Evolutionary conservation across 257 asterid genomes (phyloP), one percentile per base, ranked within the genome.

Genomic region (Buddleja alternifolia): DNA sequence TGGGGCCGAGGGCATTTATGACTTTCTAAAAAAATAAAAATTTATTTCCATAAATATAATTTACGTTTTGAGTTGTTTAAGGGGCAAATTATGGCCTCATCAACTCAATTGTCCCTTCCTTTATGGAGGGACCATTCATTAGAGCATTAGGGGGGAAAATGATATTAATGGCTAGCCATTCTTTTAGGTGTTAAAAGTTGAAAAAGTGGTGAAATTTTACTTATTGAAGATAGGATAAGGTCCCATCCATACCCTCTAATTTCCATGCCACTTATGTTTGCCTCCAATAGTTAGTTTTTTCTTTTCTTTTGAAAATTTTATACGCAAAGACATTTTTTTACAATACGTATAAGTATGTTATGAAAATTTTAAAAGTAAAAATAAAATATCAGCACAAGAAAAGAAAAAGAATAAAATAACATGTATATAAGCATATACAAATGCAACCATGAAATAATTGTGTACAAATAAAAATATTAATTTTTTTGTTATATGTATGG

Each of bases 151-250:
- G 50, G 25, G 60, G 64, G 74, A 70, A 53, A 60, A 70, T 78
- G 73, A 69, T 61, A 65, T 63, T 29, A 1, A 29, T 29, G 77
- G 77, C 74, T 78, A 78, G 74, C 74, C 77, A 70, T 78, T 78
- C 80, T 66, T 59, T 70, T 65, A 65, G 68, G 70, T 65, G 37
- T 78, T 63, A 19, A 70, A 52, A 73, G 71, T 65, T 71, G 70
- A 20, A 64, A 19, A 67, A 67, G 76, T 62, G 69, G 67, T 67
- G 62, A 60, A 69, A 42, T 17, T 56, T 55, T 63, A 36, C 41
- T 56, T 21, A 45, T 16, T 56, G 45, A 66, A 55, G 46, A 74
- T 55, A 46, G 57, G 69, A 77, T 67, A 67, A 77, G 73, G 54
- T 56, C 56, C 73, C 76, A 52, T 58, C 29, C 67, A 67, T 32